Percentiles rank a stretch among this genome's conserved stretches.
These are phyloP conservation scores for Luffa aegyptiaca DNA, from an alignment of 306 rosid genomes.

Conservation along the genomic window DNA sequence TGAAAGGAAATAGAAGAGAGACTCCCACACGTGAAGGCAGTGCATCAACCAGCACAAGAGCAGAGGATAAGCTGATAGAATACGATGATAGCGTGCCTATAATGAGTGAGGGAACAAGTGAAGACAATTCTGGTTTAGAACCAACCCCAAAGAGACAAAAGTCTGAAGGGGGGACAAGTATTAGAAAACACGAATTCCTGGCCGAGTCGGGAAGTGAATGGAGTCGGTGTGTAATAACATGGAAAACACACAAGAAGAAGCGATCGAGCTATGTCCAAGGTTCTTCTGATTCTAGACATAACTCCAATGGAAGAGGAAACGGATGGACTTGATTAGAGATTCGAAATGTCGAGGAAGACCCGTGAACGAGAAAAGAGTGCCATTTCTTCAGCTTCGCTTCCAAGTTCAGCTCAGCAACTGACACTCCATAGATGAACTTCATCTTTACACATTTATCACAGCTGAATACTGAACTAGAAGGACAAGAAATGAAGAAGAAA, in stretches of 20 bases:
- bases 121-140: conserved; percentile 35
- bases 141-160: conserved; percentile 50
- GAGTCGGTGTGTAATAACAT: conserved; percentile 52
- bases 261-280: conserved; percentile 65
- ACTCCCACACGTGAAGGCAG: conserved; percentile 33
- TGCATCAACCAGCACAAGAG: conserved; percentile 24
- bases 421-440: background rate
- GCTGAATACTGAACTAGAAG: background rate
- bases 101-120: conserved; percentile 46
- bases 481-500: background rate
- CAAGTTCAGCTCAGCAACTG: background rate
- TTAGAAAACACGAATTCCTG: conserved; percentile 34
- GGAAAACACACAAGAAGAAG: conserved; percentile 79
- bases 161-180: conserved; percentile 37
- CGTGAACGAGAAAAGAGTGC: background rate
- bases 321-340: conserved; percentile 41
- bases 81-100: conserved; percentile 26
- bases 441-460: background rate
- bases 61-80: conserved; percentile 38
- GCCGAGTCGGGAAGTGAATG: conserved; percentile 37
- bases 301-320: conserved; percentile 59
- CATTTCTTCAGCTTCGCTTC: background rate
- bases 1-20: conserved; percentile 47
- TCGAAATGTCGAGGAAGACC: background rate
- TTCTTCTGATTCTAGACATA: conserved; percentile 48